Percentiles rank a stretch among this genome's conserved stretches.
phyloP scores from a whole-genome alignment of 768 basidiomycete genomes.

The Pulveroboletus sp. region DNA sequence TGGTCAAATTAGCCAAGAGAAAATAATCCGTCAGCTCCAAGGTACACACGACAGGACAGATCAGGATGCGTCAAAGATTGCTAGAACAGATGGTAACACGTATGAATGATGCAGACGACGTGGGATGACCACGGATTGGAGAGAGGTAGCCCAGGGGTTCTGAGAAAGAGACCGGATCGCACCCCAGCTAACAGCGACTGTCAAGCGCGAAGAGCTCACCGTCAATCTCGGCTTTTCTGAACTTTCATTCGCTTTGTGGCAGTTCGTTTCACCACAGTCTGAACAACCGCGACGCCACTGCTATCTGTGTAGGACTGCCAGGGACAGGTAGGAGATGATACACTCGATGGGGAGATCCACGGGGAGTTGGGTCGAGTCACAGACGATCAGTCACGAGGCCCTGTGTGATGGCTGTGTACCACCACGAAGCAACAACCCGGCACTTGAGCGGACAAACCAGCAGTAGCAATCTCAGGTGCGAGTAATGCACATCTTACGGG shows the following conservation, averaged over 20 bases:
- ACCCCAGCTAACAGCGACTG: background rate
- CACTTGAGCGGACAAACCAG: too few relatives aligned
- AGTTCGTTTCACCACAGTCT: slow-evolving; percentile 2
- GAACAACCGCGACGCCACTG: background rate
- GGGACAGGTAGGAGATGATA: background rate
- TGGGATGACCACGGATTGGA: background rate
- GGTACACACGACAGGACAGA: slow-evolving; percentile 13
- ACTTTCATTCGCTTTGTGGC: slow-evolving; percentile 3
- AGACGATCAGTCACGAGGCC: slow-evolving; percentile 1
- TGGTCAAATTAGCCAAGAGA: slow-evolving; percentile 5
- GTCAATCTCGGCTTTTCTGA: background rate
- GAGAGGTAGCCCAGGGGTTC: background rate
- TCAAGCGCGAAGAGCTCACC: slow-evolving; percentile 2
- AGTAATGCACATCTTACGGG: background rate
- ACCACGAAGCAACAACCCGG: too few relatives aligned
- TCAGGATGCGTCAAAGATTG: background rate
- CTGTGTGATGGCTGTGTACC: slow-evolving; percentile 24
- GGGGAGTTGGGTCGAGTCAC: slow-evolving; percentile 15
- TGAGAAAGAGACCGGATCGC: slow-evolving; percentile 8
- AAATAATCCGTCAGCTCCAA: background rate
- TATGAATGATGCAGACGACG: slow-evolving; percentile 5
- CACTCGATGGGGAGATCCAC: slow-evolving; percentile 11
- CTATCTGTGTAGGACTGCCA: background rate
- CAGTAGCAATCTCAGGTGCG: background rate
- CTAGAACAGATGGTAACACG: slow-evolving; percentile 10